Percentiles rank a stretch among this genome's conserved stretches.
Conservation (phyloP, 352 stramenopile species). For the Phytophthora sp. region DNA sequence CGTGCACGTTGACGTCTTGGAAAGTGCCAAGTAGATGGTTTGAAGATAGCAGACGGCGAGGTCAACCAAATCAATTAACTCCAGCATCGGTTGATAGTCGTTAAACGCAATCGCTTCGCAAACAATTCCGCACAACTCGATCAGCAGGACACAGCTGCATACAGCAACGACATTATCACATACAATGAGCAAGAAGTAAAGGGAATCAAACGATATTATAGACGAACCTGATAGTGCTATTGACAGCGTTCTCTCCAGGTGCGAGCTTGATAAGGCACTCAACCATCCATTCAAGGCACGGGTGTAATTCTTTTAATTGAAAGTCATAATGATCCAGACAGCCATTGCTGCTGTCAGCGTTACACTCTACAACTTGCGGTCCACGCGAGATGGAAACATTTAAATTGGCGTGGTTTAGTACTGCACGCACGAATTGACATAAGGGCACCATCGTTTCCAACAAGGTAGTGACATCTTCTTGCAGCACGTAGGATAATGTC, state of each 20-base stretch:
- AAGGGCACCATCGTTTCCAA: constrained; percentile 72
- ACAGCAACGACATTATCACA: too few species aligned
- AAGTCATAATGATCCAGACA: constrained; percentile 17
- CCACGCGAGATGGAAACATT: constrained; percentile 16
- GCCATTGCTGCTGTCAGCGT: neutral
- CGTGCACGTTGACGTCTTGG: constrained; percentile 18
- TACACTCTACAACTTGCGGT: neutral
- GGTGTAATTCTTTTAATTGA: constrained; percentile 33
- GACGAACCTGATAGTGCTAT: constrained; percentile 32
- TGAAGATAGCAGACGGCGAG: constrained; percentile 44
- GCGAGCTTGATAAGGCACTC: constrained; percentile 44
- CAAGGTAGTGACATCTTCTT: constrained; percentile 30
- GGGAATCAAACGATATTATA: neutral
- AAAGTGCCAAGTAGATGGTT: constrained; percentile 34
- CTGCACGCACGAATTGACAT: constrained; percentile 67
- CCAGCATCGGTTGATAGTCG: constrained; percentile 24
- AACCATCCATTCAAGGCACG: constrained; percentile 42
- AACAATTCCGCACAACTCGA: constrained; percentile 68
- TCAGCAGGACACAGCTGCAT: constrained; percentile 68
- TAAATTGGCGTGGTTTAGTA: constrained; percentile 73
- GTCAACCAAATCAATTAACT: constrained; percentile 34
- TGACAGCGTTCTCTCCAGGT: constrained; percentile 25
- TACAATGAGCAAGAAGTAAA: too few species aligned
- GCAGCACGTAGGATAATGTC: constrained; percentile 40
- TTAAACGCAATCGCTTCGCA: constrained; percentile 46